A percentile compares a stretch with the other conserved stretches of the same genome.
Conservation (phyloP, 2,329 filamentous ascomycete species). For the Colletotrichum gloeosporioides region DNA sequence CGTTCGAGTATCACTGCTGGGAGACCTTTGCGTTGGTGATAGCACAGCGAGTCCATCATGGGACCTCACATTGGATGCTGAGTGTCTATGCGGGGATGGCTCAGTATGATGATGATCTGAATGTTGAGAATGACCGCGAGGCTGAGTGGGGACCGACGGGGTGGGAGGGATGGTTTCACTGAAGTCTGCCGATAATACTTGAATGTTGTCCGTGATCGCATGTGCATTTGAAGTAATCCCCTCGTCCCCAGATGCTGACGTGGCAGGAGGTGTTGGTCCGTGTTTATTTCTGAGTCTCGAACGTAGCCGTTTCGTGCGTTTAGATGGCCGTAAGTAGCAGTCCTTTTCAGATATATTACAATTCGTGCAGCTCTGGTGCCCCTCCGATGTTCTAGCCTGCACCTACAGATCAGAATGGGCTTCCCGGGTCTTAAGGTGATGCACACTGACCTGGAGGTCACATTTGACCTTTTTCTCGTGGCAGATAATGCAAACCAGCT, state of each 20-base stretch:
- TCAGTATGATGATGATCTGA: background rate
- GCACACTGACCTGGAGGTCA: constrained; percentile 30
- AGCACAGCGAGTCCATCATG: background rate
- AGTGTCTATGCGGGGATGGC: background rate
- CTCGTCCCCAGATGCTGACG: background rate
- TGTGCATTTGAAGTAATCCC: background rate
- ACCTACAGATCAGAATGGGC: background rate
- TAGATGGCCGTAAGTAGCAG: constrained; percentile 33
- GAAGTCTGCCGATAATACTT: background rate
- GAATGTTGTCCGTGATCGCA: background rate
- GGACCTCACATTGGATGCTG: background rate
- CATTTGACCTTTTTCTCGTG: constrained; percentile 42
- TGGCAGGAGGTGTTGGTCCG: background rate
- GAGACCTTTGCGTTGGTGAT: constrained; percentile 8
- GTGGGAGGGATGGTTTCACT: background rate
- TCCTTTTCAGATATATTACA: constrained; percentile 29
- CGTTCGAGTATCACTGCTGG: constrained; percentile 10
- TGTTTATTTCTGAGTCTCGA: background rate
- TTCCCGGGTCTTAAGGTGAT: background rate
- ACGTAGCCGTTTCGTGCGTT: constrained; percentile 27
- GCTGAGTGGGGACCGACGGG: background rate
- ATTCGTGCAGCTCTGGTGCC: constrained; percentile 31
- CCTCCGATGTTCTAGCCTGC: constrained; percentile 25
- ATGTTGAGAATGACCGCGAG: background rate
- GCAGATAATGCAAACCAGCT: constrained; percentile 33